phyloP scores from a whole-genome alignment of 495 filamentous ascomycete species.

The Penicillium alfredii region DNA sequence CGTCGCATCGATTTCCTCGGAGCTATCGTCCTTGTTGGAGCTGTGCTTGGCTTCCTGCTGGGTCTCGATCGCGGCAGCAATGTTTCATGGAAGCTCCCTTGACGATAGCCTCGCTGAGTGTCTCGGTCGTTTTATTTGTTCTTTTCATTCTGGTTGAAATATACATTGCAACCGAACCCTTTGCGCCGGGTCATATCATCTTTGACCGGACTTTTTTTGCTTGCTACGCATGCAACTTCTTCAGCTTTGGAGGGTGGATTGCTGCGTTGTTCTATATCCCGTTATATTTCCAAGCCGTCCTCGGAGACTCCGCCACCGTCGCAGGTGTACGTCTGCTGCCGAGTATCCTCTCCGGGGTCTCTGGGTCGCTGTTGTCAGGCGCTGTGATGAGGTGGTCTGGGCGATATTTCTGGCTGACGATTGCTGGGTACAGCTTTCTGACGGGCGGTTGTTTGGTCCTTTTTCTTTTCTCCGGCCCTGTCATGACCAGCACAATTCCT shows the following conservation, averaged over 20 bases:
- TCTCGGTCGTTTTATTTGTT: constrained; percentile 56
- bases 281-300: constrained; percentile 72
- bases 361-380: constrained; percentile 64
- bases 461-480: constrained; percentile 54
- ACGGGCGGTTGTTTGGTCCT: constrained; percentile 49
- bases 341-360: constrained; percentile 55
- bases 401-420: constrained; percentile 71
- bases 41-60: constrained; percentile 65
- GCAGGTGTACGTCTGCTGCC: constrained; percentile 66
- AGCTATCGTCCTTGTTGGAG: constrained; percentile 61
- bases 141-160: constrained; percentile 67
- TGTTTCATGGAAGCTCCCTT: constrained; percentile 57
- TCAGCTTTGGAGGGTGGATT: constrained; percentile 63
- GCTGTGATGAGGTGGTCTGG: constrained; percentile 70
- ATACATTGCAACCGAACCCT: constrained; percentile 66
- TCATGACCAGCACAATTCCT: constrained; percentile 35
- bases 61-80: constrained; percentile 78
- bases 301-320: constrained; percentile 57
- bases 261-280: constrained; percentile 68
- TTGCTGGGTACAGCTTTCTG: constrained; percentile 48
- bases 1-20: constrained; percentile 75
- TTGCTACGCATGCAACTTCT: constrained; percentile 70
- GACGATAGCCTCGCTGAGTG: constrained; percentile 52
- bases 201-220: constrained; percentile 64
- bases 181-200: constrained; percentile 75